Base-by-base conservation (phyloP, 2,329 filamentous ascomycete species). In the Allantophomopsis lycopodina region DNA sequence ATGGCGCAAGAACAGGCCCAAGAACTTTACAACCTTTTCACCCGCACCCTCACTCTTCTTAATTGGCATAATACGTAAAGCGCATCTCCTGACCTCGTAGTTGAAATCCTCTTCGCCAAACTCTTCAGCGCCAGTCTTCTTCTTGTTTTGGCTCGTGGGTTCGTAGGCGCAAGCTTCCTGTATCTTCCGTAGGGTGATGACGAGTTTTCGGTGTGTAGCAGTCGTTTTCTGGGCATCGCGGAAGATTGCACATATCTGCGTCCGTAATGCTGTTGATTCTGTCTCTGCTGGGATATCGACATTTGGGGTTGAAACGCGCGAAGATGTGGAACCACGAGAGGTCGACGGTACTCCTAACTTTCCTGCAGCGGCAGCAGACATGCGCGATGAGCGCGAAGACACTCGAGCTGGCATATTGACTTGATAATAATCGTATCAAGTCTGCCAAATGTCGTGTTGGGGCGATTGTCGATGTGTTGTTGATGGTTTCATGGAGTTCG, bases 31-130 rank as follows among this genome's bases (percentile, higher is more conserved):
- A 13, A 83, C 73, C 51, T 84, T 79, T 57, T 96, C 89, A 17
- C 87, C 91, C 2, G 84, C 88, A 12, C 74, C 69, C 62, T 98
- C 91, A 31, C 83, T 81, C 67, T 95, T 96, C 67, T 89, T 94
- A 42, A 96, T 79, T 1, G 81, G 75, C 66, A 98, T 74, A 38
- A 89, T 72, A 40, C 87, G 73, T 49, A 93, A 60, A 17, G 94
- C 71, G 55, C 87, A 95, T 54, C 91, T 73, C 41, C 79, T 72
- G 42, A 96, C 77, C 58, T 98, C 89, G 20, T 69, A 64, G 52
- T 91, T 94, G 64, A 98, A 96, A 42, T 91, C 80, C 37, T 79
- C 73, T 57, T 94, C 87, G 35, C 85, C 79, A 46, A 88, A 83
- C 10, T 86, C 80, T 48, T 78, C 72, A 10, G 70, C 64, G 10